Base-by-base conservation (phyloP, 768 basidiomycete genomes). In the Hygrophoropsis aurantiaca region DNA sequence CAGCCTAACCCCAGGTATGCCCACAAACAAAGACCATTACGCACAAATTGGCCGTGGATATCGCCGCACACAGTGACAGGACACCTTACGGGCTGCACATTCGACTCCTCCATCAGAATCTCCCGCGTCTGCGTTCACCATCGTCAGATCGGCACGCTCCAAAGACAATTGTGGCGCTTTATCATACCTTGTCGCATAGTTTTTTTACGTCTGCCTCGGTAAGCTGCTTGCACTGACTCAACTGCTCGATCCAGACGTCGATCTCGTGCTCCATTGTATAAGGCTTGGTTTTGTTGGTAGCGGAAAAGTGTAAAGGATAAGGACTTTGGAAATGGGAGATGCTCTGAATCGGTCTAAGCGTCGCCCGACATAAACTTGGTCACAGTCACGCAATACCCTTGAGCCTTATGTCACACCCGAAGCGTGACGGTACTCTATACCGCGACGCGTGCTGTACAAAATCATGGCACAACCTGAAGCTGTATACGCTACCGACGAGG, bases 41-140 rank as follows among this genome's bases (percentile, higher is more conserved):
- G 74, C 71, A 98, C 95, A 72, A 99, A 99, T 84, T 99, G 97
- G 40, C 97, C 97, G 66, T 99, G 97, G 53, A 99, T 98, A 73
- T 99, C 97, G 50, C 97, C 97, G 63, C 97, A 99, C 50, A 99
- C 97, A 40, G 97, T 99, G 56, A 99, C 97, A 24, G 97, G 97
- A 75, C 95, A 98, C 70, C 89, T 79, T 45, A 99, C 97, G 18
- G 94, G 94, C 71, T 98, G 95, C 2, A 99, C 97, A 66, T 99
- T 99, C 25, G 91, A 94, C 75, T 99, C 97, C 62, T 97, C 95
- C 88, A 97, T 94, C 67, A 99, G 70, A 57, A 99, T 95, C 73
- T 98, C 97, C 63, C 95, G 81, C 45, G 97, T 94, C 97, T 99
- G 64, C 4, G 49, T 26, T 36, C 25, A 27, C 37, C 32, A 51